Percentiles rank a stretch among this genome's conserved stretches.
Evolutionary conservation across 495 filamentous ascomycete genomes (phyloP).

Genomic region (Lepraria neglecta): DNA sequence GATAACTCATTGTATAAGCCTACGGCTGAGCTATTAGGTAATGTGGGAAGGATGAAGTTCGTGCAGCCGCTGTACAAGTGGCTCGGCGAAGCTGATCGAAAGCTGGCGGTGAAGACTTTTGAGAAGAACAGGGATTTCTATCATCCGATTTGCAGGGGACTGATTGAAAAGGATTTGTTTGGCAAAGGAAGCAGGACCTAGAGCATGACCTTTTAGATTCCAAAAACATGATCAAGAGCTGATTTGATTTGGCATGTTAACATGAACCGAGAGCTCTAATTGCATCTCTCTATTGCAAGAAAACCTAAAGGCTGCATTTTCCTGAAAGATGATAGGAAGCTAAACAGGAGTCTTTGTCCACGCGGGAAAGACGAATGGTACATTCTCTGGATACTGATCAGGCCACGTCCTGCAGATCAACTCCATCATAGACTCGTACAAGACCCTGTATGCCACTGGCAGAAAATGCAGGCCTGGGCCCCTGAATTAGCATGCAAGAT

Average conservation of each 20-base stretch:
- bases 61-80: constrained; percentile 74
- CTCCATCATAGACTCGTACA: constrained; percentile 51
- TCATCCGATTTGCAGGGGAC: constrained; percentile 81
- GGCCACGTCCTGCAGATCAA: constrained; percentile 51
- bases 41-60: constrained; percentile 94
- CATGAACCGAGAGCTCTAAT: neutral
- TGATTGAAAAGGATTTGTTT: constrained; percentile 79
- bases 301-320: neutral
- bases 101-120: constrained; percentile 75
- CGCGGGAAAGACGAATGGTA: constrained; percentile 48
- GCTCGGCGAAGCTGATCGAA: constrained; percentile 63
- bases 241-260: neutral
- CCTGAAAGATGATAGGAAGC: neutral
- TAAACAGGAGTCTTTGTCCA: constrained; percentile 34
- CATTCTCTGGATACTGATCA: constrained; percentile 48
- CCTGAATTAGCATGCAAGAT: neutral
- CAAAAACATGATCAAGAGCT: no score
- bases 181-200: constrained; percentile 34
- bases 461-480: constrained; percentile 57
- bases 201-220: neutral
- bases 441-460: constrained; percentile 52
- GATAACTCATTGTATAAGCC: constrained; percentile 59
- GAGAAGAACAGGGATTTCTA: constrained; percentile 85
- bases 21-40: constrained; percentile 66
- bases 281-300: neutral